Base-by-base conservation (phyloP, 331 rosid genomes). In the Phaseolus coccineus region DNA sequence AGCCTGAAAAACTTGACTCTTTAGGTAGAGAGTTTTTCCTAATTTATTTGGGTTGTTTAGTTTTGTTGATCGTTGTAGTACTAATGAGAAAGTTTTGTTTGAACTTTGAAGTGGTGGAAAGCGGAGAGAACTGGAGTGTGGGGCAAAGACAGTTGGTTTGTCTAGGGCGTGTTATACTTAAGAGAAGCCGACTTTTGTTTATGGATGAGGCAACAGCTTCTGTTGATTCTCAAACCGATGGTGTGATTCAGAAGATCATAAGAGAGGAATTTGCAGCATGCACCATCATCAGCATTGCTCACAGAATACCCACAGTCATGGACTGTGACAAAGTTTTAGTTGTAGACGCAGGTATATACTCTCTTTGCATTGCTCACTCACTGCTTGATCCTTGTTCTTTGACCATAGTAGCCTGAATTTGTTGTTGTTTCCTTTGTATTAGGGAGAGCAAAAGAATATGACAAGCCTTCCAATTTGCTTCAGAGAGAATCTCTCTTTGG, bases 181-280 rank as follows among this genome's bases (percentile, higher is more conserved):
- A 91, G 87, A 86, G 55, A 68, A 88, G 97, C 86, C 67, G 84
- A 8, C 76, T 89, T 3, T 70, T 88, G 85, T 89, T 93, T 30
- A 87, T 93, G 96, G 96, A 89, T 66, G 96, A 89, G 64, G 94
- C 97, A 59, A 91, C 96, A 0, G 94, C 93, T 56, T 93, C 94
- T 4, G 92, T 91, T 28, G 96, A 91, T 76, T 88, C 94, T 40
- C 94, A 89, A 68, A 90, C 92, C 0, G 98, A 91, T 78, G 89
- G 91, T 5, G 90, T 86, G 0, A 87, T 90, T 44, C 98, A 89
- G 52, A 88, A 74, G 87, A 93, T 89, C 77, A 88, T 91, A 76
- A 80, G 96, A 59, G 94, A 93, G 74, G 96, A 93, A 58, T 91
- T 89, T 42, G 90, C 84, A 5, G 27, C 79, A 1, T 89, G 96